These are phyloP conservation scores for Pythium myriotylum DNA, from an alignment of 352 stramenopile species.

Conservation along the genomic window DNA sequence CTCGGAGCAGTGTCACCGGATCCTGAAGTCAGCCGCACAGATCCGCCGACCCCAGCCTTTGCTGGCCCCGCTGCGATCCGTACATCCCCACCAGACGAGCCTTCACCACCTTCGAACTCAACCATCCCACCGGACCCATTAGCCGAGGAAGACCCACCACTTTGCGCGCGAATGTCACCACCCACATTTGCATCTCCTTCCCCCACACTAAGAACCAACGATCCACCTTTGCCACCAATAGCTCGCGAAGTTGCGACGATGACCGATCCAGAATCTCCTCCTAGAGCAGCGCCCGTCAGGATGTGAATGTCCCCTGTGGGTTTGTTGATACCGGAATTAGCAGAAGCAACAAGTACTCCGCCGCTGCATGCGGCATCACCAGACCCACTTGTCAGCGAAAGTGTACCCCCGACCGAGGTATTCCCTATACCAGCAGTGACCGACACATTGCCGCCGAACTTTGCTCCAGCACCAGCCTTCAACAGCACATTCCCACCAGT, in stretches of 20 bases:
- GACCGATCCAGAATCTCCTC: constrained; percentile 10
- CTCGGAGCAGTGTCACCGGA: constrained; percentile 27
- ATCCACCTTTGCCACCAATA: constrained; percentile 2
- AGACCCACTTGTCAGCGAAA: not conserved
- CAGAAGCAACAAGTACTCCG: constrained; percentile 5
- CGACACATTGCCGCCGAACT: not conserved
- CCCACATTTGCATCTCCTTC: constrained; percentile 5
- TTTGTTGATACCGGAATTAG: not conserved
- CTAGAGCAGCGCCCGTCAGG: not conserved
- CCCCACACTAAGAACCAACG: constrained; percentile 6
- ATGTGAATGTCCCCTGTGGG: constrained; percentile 4
- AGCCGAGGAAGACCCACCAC: not conserved
- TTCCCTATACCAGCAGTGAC: constrained; percentile 9
- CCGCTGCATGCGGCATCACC: constrained; percentile 6
- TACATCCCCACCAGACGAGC: constrained; percentile 14
- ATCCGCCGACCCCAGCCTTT: constrained; percentile 13
- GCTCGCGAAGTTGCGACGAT: constrained; percentile 2
- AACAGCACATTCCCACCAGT: constrained; percentile 5
- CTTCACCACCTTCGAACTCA: not conserved
- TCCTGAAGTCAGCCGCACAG: constrained; percentile 18
- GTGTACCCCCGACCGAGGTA: constrained; percentile 1
- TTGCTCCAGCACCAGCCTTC: not conserved
- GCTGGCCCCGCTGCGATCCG: constrained; percentile 2
- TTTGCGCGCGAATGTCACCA: not conserved
- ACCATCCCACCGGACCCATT: constrained; percentile 10